Conservation (phyloP, 2,329 filamentous ascomycete genomes). For the Monilinia fructigena region DNA sequence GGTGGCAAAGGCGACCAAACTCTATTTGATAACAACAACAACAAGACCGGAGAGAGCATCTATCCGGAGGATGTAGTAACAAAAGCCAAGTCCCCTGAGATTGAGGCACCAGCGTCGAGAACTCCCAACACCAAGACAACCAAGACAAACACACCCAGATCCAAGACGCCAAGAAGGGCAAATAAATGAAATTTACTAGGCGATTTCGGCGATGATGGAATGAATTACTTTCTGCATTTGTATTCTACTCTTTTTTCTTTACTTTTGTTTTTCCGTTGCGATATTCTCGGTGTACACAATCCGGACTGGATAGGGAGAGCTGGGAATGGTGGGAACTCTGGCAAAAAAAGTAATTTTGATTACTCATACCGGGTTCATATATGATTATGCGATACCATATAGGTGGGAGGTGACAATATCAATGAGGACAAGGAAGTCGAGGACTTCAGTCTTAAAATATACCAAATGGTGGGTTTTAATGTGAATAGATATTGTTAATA, state of each 20-base stretch:
- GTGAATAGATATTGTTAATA: slow-evolving; percentile 13
- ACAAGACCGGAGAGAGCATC: slow-evolving; percentile 41
- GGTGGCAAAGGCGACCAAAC: slow-evolving; percentile 83
- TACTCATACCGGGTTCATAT: neutral
- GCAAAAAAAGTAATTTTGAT: neutral
- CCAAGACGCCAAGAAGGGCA: slow-evolving; percentile 16
- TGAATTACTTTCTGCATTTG: neutral
- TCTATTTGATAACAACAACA: slow-evolving; percentile 70
- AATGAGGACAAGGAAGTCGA: neutral
- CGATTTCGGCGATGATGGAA: neutral
- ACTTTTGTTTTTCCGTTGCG: neutral
- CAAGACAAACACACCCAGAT: slow-evolving; percentile 4
- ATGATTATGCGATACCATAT: slow-evolving; percentile 3
- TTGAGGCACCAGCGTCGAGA: neutral
- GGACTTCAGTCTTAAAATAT: neutral
- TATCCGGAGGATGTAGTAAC: slow-evolving; percentile 19
- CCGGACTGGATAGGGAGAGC: neutral
- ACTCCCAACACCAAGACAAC: neutral
- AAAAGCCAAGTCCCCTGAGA: slow-evolving; percentile 7
- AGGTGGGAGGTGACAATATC: neutral
- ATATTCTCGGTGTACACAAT: neutral
- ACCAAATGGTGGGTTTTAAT: neutral
- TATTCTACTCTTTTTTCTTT: neutral
- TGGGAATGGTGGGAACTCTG: neutral
- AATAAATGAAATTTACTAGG: neutral